Evolutionary conservation across 106 monocot genomes (phyloP).

Genomic region (Triglochin maritima): DNA sequence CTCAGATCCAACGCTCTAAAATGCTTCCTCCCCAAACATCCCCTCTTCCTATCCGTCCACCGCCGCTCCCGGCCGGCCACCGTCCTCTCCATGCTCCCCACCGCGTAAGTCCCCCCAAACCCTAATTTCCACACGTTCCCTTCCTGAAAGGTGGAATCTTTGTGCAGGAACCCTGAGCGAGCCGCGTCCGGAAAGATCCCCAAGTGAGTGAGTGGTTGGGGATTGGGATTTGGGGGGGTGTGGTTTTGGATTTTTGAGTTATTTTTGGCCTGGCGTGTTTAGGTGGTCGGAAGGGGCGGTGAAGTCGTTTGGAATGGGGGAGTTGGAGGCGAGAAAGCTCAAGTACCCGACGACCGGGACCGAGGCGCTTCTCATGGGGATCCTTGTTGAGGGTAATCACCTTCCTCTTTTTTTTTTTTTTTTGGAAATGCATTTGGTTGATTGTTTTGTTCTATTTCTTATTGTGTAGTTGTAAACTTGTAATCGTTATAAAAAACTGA

Average conservation of each 20-base stretch:
- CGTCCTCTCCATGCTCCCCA: no score
- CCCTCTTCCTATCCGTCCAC: no score
- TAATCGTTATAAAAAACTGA: no score
- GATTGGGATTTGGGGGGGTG: background rate
- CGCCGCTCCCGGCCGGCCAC: no score
- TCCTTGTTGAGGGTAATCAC: slow-evolving; percentile 63
- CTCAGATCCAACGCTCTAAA: no score
- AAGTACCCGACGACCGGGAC: slow-evolving; percentile 70
- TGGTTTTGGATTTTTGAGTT: background rate
- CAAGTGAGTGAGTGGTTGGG: background rate
- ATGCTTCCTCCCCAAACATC: no score
- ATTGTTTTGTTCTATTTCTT: background rate
- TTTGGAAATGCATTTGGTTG: background rate
- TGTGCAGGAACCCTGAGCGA: background rate
- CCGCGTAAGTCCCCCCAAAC: no score
- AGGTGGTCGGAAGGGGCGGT: slow-evolving; percentile 32
- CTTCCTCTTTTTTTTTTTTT: background rate
- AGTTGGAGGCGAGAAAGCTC: slow-evolving; percentile 83
- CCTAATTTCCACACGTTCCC: no score
- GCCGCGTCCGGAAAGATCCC: background rate
- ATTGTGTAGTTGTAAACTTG: background rate
- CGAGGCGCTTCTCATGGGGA: slow-evolving; percentile 86
- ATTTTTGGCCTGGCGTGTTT: no score
- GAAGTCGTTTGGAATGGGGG: slow-evolving; percentile 74
- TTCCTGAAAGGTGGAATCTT: no score